Base-by-base conservation (phyloP, 1,284 basidiomycete species). In the Uromyces viciae-fabae region DNA sequence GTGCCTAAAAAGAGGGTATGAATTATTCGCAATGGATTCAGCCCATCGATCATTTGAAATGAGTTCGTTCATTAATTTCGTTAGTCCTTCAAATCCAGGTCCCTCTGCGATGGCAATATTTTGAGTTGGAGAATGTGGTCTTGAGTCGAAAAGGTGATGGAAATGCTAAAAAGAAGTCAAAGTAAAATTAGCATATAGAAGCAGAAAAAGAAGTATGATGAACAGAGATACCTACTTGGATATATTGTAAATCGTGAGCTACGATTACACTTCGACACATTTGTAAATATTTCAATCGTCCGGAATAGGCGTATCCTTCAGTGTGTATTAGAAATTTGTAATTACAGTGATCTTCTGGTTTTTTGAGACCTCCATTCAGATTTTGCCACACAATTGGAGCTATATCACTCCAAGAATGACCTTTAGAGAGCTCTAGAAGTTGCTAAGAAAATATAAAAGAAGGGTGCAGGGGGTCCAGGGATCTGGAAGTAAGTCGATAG, bases 221-320 rank as follows among this genome's bases (percentile, higher is more conserved):
- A 73, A n/a, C 25, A 25, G 46, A 36, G 58, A n/a, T 49, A 31
- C 33, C 31, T 64, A 82, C 62, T 58, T 71, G 75, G 68, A 81
- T 71, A 38, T 62, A 85, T 64, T 83, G 69, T 38, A 85, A 52
- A 11, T 83, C 83, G 68, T 86, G 85, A 14, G 83, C 82, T 22
- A 87, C 83, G 28, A 86, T 82, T 60, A 87, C 86, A 17, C 86
- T 86, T 14, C 84, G 83, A 79, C 86, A 87, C 81, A 85, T 84
- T 42, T 85, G 85, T 43, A 87, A 83, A 81, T 86, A 86, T 84
- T 86, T 87, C 33, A 86, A 82, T 2, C 86, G 81, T 0, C 86
- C 86, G 33, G 83, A 84, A 81, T 86, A 86, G 0, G 86, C 85
- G 71, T 82, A 84, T 15, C 86, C 86, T 82, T 87, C 86, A 5